These are phyloP conservation scores for Mucor irregularis DNA, from an alignment of 371 early-diverging fungal genomes.

Conservation along the genomic window DNA sequence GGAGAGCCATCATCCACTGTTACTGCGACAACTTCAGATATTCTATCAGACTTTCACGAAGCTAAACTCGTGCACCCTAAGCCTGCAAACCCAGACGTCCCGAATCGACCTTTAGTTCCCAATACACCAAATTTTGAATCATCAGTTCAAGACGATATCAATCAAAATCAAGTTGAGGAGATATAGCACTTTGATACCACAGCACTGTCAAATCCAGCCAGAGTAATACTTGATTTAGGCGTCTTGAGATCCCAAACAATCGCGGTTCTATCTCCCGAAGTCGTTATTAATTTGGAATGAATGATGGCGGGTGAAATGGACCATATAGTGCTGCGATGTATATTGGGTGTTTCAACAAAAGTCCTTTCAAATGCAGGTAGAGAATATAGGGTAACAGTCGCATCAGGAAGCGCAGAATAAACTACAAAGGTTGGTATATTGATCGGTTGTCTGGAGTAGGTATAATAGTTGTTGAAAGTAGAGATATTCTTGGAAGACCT, in stretches of 20 bases:
- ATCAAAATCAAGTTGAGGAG: not conserved
- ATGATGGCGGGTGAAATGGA: conserved; percentile 18
- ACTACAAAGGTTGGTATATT: conserved; percentile 17
- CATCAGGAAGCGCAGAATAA: conserved; percentile 8
- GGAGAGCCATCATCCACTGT: not conserved
- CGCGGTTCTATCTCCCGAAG: conserved; percentile 71
- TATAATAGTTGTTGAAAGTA: conserved; percentile 1
- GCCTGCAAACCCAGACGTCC: not conserved
- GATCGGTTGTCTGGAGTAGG: conserved; percentile 11
- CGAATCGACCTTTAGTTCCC: too few species aligned
- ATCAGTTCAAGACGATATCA: not conserved
- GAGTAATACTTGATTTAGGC: conserved; percentile 7
- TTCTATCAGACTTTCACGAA: conserved; percentile 10
- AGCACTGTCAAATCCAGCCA: conserved; percentile 27
- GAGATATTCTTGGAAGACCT: not conserved
- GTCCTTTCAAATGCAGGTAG: conserved; percentile 20
- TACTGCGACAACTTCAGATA: not conserved
- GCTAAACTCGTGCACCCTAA: conserved; percentile 4
- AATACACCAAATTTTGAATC: too few species aligned
- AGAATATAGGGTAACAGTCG: conserved; percentile 12
- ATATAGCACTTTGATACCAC: conserved; percentile 16
- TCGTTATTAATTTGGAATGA: conserved; percentile 57
- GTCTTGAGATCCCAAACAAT: conserved; percentile 70
- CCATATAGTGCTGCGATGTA: conserved; percentile 25
- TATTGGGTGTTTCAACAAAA: conserved; percentile 14